A percentile compares a stretch with the other conserved stretches of the same genome.
Conservation (phyloP, 2,329 filamentous ascomycete genomes). For the Rosellinia necatrix region DNA sequence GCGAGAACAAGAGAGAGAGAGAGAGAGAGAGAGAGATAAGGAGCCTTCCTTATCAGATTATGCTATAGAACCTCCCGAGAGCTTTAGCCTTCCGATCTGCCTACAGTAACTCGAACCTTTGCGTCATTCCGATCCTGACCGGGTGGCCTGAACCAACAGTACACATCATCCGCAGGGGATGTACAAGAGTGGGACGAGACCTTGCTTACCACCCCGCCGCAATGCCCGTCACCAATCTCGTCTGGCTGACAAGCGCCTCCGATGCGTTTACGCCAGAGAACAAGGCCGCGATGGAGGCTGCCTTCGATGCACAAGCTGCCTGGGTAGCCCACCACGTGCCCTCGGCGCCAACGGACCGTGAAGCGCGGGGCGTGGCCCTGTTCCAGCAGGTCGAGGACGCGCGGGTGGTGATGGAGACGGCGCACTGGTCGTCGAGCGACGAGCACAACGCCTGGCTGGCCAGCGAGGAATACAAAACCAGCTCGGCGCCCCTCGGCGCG, state of each 20-base stretch:
- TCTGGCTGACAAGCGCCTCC: conserved; percentile 33
- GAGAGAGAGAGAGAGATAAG: too few species aligned
- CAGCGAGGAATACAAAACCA: conserved; percentile 46
- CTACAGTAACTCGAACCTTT: background rate
- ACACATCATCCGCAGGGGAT: background rate
- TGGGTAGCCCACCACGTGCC: conserved; percentile 46
- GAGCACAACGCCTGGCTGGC: conserved; percentile 51
- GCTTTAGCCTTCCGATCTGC: background rate
- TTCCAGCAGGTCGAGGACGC: conserved; percentile 45
- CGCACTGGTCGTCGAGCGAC: conserved; percentile 50
- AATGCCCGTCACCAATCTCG: conserved; percentile 39
- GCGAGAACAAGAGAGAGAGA: too few species aligned
- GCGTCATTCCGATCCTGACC: background rate
- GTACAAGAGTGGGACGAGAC: background rate
- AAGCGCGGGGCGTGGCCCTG: conserved; percentile 41
- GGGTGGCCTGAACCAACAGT: background rate
- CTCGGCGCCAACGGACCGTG: conserved; percentile 44
- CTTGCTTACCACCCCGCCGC: background rate
- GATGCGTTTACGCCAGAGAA: conserved; percentile 41
- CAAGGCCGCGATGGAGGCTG: conserved; percentile 49
- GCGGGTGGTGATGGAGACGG: conserved; percentile 48
- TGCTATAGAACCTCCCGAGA: conserved; percentile 9
- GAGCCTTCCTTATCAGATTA: conserved; percentile 19
- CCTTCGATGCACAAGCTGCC: conserved; percentile 44
- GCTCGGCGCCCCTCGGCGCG: conserved; percentile 41